phyloP scores from a whole-genome alignment of 495 filamentous ascomycete species.

The Cladorrhinum samala region DNA sequence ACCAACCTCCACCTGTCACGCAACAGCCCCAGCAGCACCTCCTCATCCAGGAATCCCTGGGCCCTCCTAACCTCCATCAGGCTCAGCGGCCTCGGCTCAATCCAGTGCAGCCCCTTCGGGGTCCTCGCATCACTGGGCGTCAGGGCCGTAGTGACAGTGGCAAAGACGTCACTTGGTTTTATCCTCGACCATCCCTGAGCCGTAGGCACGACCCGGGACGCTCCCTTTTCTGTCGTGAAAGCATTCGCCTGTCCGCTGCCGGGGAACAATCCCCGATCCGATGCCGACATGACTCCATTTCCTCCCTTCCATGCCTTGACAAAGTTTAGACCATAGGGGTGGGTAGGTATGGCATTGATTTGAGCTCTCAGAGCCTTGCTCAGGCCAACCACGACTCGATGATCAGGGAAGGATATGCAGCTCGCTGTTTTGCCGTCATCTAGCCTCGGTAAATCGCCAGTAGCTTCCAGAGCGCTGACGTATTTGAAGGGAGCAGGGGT shows the following conservation, averaged over 20 bases:
- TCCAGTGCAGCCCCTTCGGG: constrained; percentile 53
- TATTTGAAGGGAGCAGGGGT: constrained; percentile 51
- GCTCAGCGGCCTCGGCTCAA: constrained; percentile 49
- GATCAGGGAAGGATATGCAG: constrained; percentile 59
- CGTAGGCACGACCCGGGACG: constrained; percentile 2
- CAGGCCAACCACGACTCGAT: constrained; percentile 38
- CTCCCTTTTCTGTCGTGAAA: not conserved
- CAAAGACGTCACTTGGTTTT: constrained; percentile 42
- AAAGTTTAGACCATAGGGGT: constrained; percentile 44
- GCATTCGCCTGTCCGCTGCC: not conserved
- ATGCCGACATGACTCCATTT: constrained; percentile 31
- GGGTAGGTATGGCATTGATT: constrained; percentile 35
- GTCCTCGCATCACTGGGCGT: constrained; percentile 40
- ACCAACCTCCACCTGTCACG: constrained; percentile 53
- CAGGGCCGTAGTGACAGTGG: constrained; percentile 49
- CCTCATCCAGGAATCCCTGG: constrained; percentile 62
- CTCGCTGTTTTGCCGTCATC: constrained; percentile 46
- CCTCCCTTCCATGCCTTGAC: constrained; percentile 33
- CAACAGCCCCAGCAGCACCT: constrained; percentile 54
- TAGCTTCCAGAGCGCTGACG: constrained; percentile 43
- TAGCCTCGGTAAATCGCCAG: constrained; percentile 54
- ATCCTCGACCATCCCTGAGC: constrained; percentile 48
- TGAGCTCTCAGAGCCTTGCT: constrained; percentile 29
- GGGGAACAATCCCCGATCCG: constrained; percentile 32
- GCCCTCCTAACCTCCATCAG: constrained; percentile 58